Evolutionary conservation across 176 grass and related monocot genomes (phyloP).

Genomic region (Eleusine indica): DNA sequence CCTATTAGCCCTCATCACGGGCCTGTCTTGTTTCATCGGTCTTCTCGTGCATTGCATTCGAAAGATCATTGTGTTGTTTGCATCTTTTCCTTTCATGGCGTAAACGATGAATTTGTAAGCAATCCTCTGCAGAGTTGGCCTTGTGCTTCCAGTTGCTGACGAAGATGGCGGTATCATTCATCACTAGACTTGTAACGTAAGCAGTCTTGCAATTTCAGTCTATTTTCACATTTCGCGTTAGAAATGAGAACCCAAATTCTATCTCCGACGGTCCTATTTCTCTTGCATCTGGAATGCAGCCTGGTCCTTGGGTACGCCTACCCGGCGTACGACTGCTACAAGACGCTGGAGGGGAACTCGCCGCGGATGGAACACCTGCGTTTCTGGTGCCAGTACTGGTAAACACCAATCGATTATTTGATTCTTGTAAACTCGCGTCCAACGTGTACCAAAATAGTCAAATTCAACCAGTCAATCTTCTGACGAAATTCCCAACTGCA

Average conservation of each 20-base stretch:
- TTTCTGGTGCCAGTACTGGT: conserved; percentile 95
- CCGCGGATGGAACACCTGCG: conserved; percentile 61
- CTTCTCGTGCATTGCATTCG: background rate
- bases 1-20: background rate
- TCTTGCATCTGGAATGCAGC: conserved; percentile 31
- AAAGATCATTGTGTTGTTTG: background rate
- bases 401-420: background rate
- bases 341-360: conserved; percentile 65
- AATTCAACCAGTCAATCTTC: background rate
- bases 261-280: background rate
- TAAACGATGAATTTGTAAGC: background rate
- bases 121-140: background rate
- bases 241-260: background rate
- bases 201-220: background rate
- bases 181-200: conserved; percentile 72
- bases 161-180: conserved; percentile 67
- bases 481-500: background rate
- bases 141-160: background rate
- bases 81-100: background rate
- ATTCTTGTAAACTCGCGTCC: background rate
- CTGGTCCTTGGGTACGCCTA: conserved; percentile 67
- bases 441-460: background rate
- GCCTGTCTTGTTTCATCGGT: background rate
- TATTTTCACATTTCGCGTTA: background rate
- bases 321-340: conserved; percentile 83